A percentile compares a stretch with the other conserved stretches of the same genome.
Conservation (phyloP, 495 filamentous ascomycete genomes). For the Penicillium parvum region DNA sequence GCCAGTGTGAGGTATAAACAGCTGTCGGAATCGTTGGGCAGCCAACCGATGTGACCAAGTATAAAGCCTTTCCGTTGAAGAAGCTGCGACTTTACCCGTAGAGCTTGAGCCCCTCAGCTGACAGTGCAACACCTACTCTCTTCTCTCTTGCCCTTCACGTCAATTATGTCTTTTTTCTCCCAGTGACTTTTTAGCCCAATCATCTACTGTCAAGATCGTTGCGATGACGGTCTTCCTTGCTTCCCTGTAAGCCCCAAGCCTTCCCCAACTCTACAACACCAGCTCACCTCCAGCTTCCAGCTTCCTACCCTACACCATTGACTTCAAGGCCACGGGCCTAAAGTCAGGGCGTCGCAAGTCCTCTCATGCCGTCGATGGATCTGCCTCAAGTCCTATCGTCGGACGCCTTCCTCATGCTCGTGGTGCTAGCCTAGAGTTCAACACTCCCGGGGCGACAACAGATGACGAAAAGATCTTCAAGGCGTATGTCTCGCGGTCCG, state of each 20-base stretch:
- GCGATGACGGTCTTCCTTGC: constrained; percentile 32
- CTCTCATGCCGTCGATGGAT: constrained; percentile 33
- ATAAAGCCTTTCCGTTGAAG: constrained; percentile 2
- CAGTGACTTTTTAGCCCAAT: background rate
- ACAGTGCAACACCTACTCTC: background rate
- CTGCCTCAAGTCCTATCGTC: constrained; percentile 34
- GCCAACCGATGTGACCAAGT: constrained; percentile 1
- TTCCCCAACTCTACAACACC: background rate
- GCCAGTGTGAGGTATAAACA: constrained; percentile 11
- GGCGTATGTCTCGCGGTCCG: constrained; percentile 35
- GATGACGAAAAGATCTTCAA: constrained; percentile 58
- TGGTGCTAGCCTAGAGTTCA: constrained; percentile 35
- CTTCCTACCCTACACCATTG: constrained; percentile 39
- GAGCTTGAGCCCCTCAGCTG: constrained; percentile 3
- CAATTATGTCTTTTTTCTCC: background rate
- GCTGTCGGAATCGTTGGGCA: constrained; percentile 4
- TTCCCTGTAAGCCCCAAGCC: constrained; percentile 23
- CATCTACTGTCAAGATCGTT: background rate
- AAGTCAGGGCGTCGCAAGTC: constrained; percentile 19
- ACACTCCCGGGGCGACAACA: constrained; percentile 58
- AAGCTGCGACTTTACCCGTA: background rate
- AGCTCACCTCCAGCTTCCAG: constrained; percentile 15
- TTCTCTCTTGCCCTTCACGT: background rate
- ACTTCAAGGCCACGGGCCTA: constrained; percentile 25
- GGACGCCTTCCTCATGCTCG: constrained; percentile 23